phyloP scores from a whole-genome alignment of 306 rosid genomes.

The Cucumis cinereus region DNA sequence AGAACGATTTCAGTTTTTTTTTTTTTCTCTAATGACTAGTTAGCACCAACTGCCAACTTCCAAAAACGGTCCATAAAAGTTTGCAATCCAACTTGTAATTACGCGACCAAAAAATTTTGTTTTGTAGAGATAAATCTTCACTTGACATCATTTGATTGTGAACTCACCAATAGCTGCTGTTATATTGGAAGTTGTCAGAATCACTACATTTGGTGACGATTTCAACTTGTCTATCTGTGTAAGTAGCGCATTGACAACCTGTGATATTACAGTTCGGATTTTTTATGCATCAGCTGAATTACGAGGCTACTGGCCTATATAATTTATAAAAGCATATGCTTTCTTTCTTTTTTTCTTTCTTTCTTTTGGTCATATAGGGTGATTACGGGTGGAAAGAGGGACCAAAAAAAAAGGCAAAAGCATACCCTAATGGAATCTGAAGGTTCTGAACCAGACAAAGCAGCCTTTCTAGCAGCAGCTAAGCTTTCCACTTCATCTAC shows the following conservation, averaged over 20 bases:
- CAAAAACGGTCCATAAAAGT: neutral
- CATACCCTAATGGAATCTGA: constrained; percentile 97
- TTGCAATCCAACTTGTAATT: neutral
- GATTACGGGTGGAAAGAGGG: neutral
- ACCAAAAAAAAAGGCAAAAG: constrained; percentile 5
- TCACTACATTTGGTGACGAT: constrained; percentile 80
- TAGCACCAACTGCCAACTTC: neutral
- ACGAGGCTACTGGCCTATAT: neutral
- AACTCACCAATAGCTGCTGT: constrained; percentile 92
- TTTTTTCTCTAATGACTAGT: neutral
- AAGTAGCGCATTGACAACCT: constrained; percentile 93
- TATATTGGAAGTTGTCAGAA: constrained; percentile 89
- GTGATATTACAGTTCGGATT: constrained; percentile 26
- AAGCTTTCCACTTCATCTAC: constrained; percentile 98
- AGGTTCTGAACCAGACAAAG: constrained; percentile 96
- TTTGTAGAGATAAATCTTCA: neutral
- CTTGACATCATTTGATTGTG: constrained; percentile 5
- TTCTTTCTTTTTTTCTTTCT: neutral
- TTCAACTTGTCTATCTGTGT: constrained; percentile 96
- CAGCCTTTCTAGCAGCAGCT: constrained; percentile 96
- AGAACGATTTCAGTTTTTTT: neutral
- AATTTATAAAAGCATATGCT: neutral
- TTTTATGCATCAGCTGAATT: constrained; percentile 4
- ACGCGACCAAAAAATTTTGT: neutral
- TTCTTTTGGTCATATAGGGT: neutral